Evolutionary conservation across 495 filamentous ascomycete species (phyloP), one percentile per base, ranked within the genome.

Genomic region (Penicillium bovifimosum): DNA sequence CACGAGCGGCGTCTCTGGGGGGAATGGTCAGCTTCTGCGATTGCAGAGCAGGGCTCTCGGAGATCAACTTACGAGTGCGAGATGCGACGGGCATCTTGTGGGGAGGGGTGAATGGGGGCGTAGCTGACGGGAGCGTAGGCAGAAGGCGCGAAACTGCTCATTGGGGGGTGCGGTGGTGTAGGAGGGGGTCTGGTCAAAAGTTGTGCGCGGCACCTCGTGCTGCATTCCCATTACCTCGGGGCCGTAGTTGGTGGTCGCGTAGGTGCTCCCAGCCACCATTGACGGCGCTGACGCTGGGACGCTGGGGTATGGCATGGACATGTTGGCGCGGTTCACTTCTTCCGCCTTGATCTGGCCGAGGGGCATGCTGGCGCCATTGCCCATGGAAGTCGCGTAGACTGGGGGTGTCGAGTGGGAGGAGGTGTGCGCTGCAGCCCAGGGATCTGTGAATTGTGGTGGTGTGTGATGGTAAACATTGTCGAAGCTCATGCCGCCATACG

Each of bases 361-460:
- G 53, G 76, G 72, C 68, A 76, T 72, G 69, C 77, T 62, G 64
- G 63, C 56, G 65, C 72, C 83, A 79, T 75, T 80, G 56, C 79
- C 77, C 71, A 80, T 80, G 64, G 77, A 71, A 31, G 76, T 80
- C 44, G 79, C 69, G 53, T 83, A 84, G 26, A 83, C 63, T 1
- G 78, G 75, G 20, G 76, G 73, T 14, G 76, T 70, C 39, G 76
- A 74, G 42, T 81, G 73, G 16, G 85, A 79, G 26, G 84, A 77
- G n/a, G 75, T 71, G 53, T 77, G 69, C 6, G 74, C 71, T 49
- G 85, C 75, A 50, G 76, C 77, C 91, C 91, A 97, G 13, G 92
- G 92, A 68, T 97, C 91, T 64, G 88, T 91, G 76, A 97, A 97
- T 64, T 92, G 87, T 42, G 91, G 89, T 40, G 81, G 69, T 45